Evolutionary conservation across 1,284 basidiomycete species (phyloP), one percentile per base, ranked within the genome.

Genomic region (Pseudozyma pruni): DNA sequence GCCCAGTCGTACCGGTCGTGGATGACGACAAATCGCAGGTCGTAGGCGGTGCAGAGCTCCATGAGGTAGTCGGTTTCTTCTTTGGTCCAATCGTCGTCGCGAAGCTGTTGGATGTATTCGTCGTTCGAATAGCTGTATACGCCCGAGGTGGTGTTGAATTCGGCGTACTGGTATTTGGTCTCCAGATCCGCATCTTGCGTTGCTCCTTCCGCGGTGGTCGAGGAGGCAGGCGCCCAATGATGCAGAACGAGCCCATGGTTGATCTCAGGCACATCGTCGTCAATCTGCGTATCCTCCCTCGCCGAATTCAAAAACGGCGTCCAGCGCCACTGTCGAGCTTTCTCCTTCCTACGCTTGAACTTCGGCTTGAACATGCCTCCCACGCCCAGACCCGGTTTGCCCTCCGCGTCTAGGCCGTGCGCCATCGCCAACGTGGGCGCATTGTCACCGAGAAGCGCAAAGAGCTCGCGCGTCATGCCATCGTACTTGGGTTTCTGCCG

Each of bases 1-100:
- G 67, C 71, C 72, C 84, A 93, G 10, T 91, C 89, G 83, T 96
- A 98, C 27, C 96, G 88, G 83, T 98, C 96, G 56, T 91, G 86
- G 11, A 95, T 89, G 63, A 98, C 87, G 78, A 93, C 90, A 86
- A 95, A 98, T 44, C 96, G 88, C 17, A 90, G 85, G 82, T 98
- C 95, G 74, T 91, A 98, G 50, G 90, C 88, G 43, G 88, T 86
- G 17, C 91, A 89, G 14, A 97, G 83, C 7, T 86, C 85, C 83
- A 98, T 95, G 0, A 99, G 86, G 79, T 98, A 94, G 79, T 93
- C 91, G 0, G 96, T 98, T 84, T 98, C 94, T 76, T 94, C 92
- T 72, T 90, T 90, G 0, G 92, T 88, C 96, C 96, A 98, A 58
- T 90, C 89, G 16, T 86, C 85, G 81, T 98, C 94, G 84, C 90